Evolutionary conservation across 164 flowering plant species (phyloP).

Genomic region (Malania oleifera): DNA sequence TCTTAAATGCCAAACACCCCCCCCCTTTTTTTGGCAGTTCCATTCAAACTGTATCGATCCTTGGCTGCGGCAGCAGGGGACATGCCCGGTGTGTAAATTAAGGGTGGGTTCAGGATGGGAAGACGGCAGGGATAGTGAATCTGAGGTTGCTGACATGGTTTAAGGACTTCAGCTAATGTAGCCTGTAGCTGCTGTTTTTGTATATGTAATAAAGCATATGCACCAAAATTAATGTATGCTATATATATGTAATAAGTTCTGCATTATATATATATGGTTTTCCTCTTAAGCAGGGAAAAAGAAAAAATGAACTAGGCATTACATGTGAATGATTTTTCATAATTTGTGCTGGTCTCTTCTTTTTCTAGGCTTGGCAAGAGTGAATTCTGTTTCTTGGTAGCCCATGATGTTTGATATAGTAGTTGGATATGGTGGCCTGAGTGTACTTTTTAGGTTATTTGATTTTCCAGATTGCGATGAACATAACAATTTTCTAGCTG

Average conservation of each 20-base stretch:
- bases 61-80: slow-evolving; percentile 69
- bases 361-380: too few species aligned
- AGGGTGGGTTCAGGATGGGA: slow-evolving; percentile 46
- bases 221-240: too few species aligned
- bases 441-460: background rate
- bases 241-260: too few species aligned
- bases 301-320: too few species aligned
- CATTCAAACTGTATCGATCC: slow-evolving; percentile 68
- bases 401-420: too few species aligned
- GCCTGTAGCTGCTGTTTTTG: too few species aligned
- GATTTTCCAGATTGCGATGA: too few species aligned
- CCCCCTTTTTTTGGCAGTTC: slow-evolving; percentile 44
- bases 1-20: background rate
- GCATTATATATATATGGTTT: background rate
- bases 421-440: background rate
- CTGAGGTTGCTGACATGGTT: slow-evolving; percentile 41
- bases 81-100: slow-evolving; percentile 68
- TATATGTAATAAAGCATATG: background rate
- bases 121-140: slow-evolving; percentile 31
- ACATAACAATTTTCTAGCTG: background rate
- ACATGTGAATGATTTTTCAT: background rate
- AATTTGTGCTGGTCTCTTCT: background rate
- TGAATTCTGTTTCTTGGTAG: too few species aligned
- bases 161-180: slow-evolving; percentile 14
- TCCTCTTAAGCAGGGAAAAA: background rate